Base-by-base conservation (phyloP, 75 land plant genomes). In the Sequoiadendron giganteum region DNA sequence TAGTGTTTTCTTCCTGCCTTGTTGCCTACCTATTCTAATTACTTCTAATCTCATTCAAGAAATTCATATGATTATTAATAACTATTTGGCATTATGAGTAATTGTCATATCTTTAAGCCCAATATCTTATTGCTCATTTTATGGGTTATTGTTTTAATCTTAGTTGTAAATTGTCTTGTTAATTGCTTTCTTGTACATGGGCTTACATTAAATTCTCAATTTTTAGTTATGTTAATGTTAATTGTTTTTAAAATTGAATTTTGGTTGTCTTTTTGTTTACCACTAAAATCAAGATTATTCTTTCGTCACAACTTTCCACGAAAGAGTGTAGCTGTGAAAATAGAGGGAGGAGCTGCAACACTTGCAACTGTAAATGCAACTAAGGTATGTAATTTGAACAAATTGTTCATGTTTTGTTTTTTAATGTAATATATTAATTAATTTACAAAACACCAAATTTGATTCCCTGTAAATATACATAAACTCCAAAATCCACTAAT, bases 401-500 rank as follows among this genome's bases (percentile, higher is more conserved):
- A 52, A 52, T 13, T 52, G 13, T 52, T 52, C 16, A 52, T 13
- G 55, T 52, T 52, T 52, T 52, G 2, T 52, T 52, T 28, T 65
- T 65, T 65, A 5, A 7, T 65, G 8, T 9, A 25, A 7, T 65
- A 28, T 21, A 65, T 25, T 28, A 65, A 25, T 58, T 7, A 25
- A 7, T 21, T 25, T 65, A 7, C 28, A 65, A 65, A 58, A 65
- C 7, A 65, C 8, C n/a, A 6, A 7, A 25, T 21, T 58, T 6
- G 30, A 65, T 25, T 58, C 25, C n/a, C 7, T 58, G n/a, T 65
- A 65, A 65, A 65, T 65, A 65, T 65, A 65, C 30, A 28, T 5
- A 19, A 58, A 58, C 25, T 58, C 65, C 11, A 72, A 72, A 72
- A 28, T 8, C 30, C 28, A 90, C 86, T 86, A 93, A 72, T 90